A percentile compares a stretch with the other conserved stretches of the same genome.
These are phyloP conservation scores for Macrophomina phaseolina DNA, from an alignment of 2,329 filamentous ascomycete species.

Conservation along the genomic window DNA sequence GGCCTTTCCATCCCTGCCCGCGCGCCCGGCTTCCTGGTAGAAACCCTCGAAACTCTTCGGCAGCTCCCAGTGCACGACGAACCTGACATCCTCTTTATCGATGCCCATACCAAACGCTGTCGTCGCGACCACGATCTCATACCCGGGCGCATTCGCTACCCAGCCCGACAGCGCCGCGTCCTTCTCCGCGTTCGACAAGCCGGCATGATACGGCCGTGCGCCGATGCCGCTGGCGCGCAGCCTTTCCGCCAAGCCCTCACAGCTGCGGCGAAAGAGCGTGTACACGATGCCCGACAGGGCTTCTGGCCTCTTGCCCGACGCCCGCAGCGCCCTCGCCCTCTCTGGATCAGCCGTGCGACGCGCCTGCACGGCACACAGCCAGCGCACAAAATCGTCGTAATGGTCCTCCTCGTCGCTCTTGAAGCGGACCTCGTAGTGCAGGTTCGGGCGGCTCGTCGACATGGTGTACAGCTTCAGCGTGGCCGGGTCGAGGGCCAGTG, in stretches of 20 bases:
- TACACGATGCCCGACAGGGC: slow-evolving; percentile 81
- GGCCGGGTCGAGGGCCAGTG: slow-evolving; percentile 69
- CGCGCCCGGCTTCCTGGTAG: slow-evolving; percentile 93
- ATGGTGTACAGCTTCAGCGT: slow-evolving; percentile 78
- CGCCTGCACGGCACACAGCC: slow-evolving; percentile 75
- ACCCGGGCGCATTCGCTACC: slow-evolving; percentile 75
- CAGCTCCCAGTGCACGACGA: slow-evolving; percentile 92
- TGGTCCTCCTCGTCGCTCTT: slow-evolving; percentile 77
- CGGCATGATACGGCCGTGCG: slow-evolving; percentile 74
- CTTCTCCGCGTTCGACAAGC: slow-evolving; percentile 69
- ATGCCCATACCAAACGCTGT: slow-evolving; percentile 99
- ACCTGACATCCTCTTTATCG: slow-evolving; percentile 92
- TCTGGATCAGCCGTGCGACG: slow-evolving; percentile 65
- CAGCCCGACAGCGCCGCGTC: slow-evolving; percentile 73
- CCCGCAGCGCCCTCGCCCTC: slow-evolving; percentile 64
- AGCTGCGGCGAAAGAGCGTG: slow-evolving; percentile 75
- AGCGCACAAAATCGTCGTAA: slow-evolving; percentile 74
- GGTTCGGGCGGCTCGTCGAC: slow-evolving; percentile 80
- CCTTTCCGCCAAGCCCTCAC: slow-evolving; percentile 70
- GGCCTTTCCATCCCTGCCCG: slow-evolving; percentile 87
- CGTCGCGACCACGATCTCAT: slow-evolving; percentile 92
- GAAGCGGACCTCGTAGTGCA: slow-evolving; percentile 90
- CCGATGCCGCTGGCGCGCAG: slow-evolving; percentile 73
- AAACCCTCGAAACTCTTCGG: slow-evolving; percentile 95
- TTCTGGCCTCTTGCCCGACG: slow-evolving; percentile 61